Base-by-base conservation (phyloP, 108 stramenopile species). In the Cylindrotheca fusiformis region DNA sequence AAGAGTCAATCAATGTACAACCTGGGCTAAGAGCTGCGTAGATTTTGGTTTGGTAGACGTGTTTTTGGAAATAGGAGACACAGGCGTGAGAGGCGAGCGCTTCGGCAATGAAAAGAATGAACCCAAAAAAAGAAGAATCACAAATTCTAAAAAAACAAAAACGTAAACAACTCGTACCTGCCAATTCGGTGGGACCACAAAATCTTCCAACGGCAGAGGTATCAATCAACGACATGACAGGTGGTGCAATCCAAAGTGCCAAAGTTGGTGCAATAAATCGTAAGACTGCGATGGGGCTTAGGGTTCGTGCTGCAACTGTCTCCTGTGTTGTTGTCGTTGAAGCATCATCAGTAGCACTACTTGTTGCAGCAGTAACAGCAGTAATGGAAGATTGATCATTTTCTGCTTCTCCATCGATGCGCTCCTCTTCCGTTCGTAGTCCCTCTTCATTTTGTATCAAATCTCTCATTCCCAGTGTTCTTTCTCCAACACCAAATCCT, bases 201-300 rank as follows among this genome's bases (percentile, higher is more conserved):
- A 20, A 66, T 48, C 58, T 62, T 52, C 83, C 83, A 4, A 85
- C 81, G 29, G 68, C 75, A 30, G 71, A 49, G 14, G 83, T 76
- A 49, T 85, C 84, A 24, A 85, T 75, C 24, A 85, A 76, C 36
- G 72, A 70, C 64, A 85, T 75, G 18, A 85, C 51, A 8, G 84
- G 81, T 17, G 65, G 58, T n/a, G 74, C 58, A n/a, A 83, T 60
- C 80, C 80, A 83, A 28, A 68, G 26, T 19, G 50, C 49, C 28
- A 60, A 20, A 29, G 67, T 68, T n/a, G 59, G 48, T 3, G 59
- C 26, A 47, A 60, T 33, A 49, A 68, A 68, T 27, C 24, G 59
- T 14, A 60, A 45, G 33, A 60, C 41, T 41, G 59, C 36, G 22
- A 8, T 41, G 1, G 59, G 41, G 12, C 20, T 14, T 22, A 60